phyloP scores from a whole-genome alignment of 2,329 filamentous ascomycete genomes.

The Decorospora gaudefroyi region DNA sequence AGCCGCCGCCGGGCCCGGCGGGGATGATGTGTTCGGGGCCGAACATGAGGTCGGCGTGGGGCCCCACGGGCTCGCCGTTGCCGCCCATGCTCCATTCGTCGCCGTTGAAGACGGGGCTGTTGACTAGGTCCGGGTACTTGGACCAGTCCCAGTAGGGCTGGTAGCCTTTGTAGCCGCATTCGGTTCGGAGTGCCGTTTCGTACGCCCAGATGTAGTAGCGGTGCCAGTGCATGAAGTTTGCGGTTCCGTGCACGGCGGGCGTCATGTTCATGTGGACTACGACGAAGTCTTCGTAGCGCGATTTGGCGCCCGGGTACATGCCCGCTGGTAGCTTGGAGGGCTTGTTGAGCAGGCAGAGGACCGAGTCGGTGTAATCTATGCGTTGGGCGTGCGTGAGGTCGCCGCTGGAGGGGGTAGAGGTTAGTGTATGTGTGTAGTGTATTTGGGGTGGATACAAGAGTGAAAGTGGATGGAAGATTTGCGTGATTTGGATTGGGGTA shows the following conservation, averaged over 20 bases:
- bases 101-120: slow-evolving; percentile 62
- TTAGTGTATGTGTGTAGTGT: slow-evolving; percentile 7
- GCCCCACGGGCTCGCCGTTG: slow-evolving; percentile 49
- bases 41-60: slow-evolving; percentile 20
- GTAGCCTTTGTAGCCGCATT: slow-evolving; percentile 50
- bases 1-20: slow-evolving; percentile 61
- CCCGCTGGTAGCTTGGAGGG: slow-evolving; percentile 33
- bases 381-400: slow-evolving; percentile 37
- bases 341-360: slow-evolving; percentile 37
- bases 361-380: slow-evolving; percentile 41
- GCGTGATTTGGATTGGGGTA: too few relatives aligned
- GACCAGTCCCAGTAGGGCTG: slow-evolving; percentile 61
- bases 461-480: too few relatives aligned
- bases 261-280: slow-evolving; percentile 44
- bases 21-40: slow-evolving; percentile 43
- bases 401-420: slow-evolving; percentile 25
- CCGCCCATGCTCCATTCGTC: slow-evolving; percentile 55
- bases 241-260: slow-evolving; percentile 34
- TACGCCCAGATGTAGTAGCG: slow-evolving; percentile 51
- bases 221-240: slow-evolving; percentile 49
- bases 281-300: slow-evolving; percentile 44
- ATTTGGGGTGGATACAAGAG: too few relatives aligned
- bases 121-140: slow-evolving; percentile 51
- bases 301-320: slow-evolving; percentile 39
- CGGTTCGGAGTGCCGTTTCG: slow-evolving; percentile 49